Conservation (phyloP, 1,284 basidiomycete genomes). For the Leccinum fallax region DNA sequence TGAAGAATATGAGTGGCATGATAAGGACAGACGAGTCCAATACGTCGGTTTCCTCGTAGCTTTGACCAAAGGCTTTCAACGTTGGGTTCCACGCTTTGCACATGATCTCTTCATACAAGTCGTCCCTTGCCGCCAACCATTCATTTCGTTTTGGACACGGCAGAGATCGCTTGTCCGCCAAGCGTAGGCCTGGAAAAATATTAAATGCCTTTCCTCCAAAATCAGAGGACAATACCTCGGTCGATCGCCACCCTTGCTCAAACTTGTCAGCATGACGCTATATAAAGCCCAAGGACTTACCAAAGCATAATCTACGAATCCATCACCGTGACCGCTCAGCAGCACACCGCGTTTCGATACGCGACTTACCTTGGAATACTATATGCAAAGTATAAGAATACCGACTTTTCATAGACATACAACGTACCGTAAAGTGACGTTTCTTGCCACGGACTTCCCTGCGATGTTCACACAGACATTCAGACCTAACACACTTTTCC, state of each 20-base stretch:
- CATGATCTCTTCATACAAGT: slow-evolving; percentile 86
- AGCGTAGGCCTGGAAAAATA: slow-evolving; percentile 62
- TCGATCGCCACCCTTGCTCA: slow-evolving; percentile 86
- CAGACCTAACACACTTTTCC: slow-evolving; percentile 23
- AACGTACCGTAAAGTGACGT: slow-evolving; percentile 80
- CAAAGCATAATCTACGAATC: slow-evolving; percentile 80
- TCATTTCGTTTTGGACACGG: slow-evolving; percentile 70
- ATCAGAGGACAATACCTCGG: slow-evolving; percentile 50
- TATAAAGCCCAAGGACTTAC: slow-evolving; percentile 38
- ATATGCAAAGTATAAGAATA: slow-evolving; percentile 13
- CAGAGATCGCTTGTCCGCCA: slow-evolving; percentile 87
- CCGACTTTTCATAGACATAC: neutral
- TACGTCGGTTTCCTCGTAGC: slow-evolving; percentile 72
- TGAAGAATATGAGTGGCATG: slow-evolving; percentile 89
- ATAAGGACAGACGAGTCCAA: slow-evolving; percentile 78
- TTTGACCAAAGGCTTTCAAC: slow-evolving; percentile 71
- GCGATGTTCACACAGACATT: slow-evolving; percentile 24
- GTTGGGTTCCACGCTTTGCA: slow-evolving; percentile 75
- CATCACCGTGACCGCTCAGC: slow-evolving; percentile 4
- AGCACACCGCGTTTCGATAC: slow-evolving; percentile 1
- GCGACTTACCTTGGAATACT: slow-evolving; percentile 81
- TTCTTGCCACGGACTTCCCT: slow-evolving; percentile 86
- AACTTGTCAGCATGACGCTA: slow-evolving; percentile 9
- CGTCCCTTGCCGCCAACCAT: slow-evolving; percentile 79
- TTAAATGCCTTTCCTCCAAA: neutral